Evolutionary conservation across 768 basidiomycete genomes (phyloP).

Genomic region (Mycena epipterygia): DNA sequence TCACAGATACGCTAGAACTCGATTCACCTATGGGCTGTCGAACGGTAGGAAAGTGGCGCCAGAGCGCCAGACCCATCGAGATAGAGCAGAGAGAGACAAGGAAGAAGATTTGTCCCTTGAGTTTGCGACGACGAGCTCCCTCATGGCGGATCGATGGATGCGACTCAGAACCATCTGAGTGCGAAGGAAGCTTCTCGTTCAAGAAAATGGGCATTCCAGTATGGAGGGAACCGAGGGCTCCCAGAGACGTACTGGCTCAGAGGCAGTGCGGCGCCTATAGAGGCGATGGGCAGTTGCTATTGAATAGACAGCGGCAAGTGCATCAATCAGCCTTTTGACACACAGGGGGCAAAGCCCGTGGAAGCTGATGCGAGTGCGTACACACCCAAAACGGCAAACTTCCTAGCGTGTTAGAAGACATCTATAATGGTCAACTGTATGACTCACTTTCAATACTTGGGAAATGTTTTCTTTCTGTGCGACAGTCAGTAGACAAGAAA

Average conservation of each 20-base stretch:
- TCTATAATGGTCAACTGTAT: no score
- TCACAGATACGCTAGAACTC: neutral
- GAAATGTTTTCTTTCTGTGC: no score
- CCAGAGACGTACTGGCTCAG: constrained; percentile 4
- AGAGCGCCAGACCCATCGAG: constrained; percentile 1
- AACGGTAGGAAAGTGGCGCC: neutral
- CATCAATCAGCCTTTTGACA: no score
- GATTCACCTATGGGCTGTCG: neutral
- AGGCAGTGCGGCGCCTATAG: neutral
- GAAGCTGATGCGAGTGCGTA: no score
- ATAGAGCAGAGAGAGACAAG: constrained; percentile 2
- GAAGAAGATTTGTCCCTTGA: constrained; percentile 3
- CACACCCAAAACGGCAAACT: no score
- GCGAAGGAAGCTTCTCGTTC: constrained; percentile 1
- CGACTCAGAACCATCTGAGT: constrained; percentile 1
- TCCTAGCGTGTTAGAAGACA: no score
- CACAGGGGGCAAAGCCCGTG: no score
- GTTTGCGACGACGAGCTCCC: constrained; percentile 1
- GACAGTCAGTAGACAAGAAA: no score
- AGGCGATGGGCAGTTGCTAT: constrained; percentile 1
- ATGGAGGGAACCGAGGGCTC: neutral
- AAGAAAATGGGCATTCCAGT: constrained; percentile 1
- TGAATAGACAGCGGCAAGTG: neutral
- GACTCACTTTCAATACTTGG: no score
- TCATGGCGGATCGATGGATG: constrained; percentile 2